Percentiles rank a stretch among this genome's conserved stretches.
phyloP scores from a whole-genome alignment of 768 basidiomycete genomes.

The Leucosporidium yakuticum region DNA sequence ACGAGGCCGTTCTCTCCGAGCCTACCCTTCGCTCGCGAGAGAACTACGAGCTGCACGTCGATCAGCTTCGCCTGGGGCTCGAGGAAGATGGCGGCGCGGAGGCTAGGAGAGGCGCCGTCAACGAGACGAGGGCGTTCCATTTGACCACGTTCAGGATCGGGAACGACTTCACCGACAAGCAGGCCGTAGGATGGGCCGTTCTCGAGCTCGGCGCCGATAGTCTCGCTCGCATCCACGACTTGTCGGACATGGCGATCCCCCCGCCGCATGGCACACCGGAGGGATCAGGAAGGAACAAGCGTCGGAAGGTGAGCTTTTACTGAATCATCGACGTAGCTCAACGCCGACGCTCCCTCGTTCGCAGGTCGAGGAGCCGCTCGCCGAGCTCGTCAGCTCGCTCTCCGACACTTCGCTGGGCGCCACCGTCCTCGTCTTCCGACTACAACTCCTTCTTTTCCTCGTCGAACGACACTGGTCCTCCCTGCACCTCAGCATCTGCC shows the following conservation, averaged over 20 bases:
- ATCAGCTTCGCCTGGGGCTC: slow-evolving; percentile 10
- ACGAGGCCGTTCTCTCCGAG: slow-evolving; percentile 27
- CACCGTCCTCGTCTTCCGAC: slow-evolving; percentile 45
- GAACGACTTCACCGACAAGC: slow-evolving; percentile 60
- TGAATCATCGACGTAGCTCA: too few species aligned
- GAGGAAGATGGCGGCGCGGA: background rate
- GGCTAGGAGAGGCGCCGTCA: background rate
- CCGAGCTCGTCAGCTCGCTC: slow-evolving; percentile 19
- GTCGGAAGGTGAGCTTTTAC: slow-evolving; percentile 20
- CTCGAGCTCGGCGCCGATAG: slow-evolving; percentile 70
- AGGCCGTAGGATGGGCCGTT: slow-evolving; percentile 72
- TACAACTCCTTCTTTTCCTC: slow-evolving; percentile 80
- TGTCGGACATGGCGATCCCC: background rate
- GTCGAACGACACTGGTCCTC: slow-evolving; percentile 68
- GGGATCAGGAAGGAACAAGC: slow-evolving; percentile 11
- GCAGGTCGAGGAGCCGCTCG: slow-evolving; percentile 29
- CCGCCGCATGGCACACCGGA: background rate
- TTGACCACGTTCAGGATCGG: slow-evolving; percentile 66
- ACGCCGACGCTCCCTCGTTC: background rate
- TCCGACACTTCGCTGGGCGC: background rate
- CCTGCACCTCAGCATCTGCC: slow-evolving; percentile 57
- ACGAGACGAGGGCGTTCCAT: slow-evolving; percentile 49
- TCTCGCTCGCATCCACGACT: slow-evolving; percentile 20
- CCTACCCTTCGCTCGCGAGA: slow-evolving; percentile 32
- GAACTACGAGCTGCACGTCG: slow-evolving; percentile 26